Conservation (phyloP, 257 asterid genomes). For the Ilex asprella region DNA sequence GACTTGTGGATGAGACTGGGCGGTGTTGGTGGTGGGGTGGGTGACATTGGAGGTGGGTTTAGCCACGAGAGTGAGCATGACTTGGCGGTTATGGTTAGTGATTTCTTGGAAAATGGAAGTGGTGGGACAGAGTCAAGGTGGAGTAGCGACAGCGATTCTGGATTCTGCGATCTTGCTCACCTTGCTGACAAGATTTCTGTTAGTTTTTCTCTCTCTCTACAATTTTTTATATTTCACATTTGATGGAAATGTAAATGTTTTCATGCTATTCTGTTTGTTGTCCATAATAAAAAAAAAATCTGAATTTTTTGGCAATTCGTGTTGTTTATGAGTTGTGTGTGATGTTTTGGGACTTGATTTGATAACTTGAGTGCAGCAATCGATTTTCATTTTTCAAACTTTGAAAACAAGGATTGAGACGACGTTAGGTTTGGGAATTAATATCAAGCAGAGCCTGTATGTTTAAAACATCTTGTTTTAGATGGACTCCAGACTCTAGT, state of each 20-base stretch:
- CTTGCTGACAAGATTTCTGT: constrained; percentile 64
- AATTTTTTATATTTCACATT: neutral
- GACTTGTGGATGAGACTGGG: constrained; percentile 43
- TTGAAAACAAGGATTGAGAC: no score
- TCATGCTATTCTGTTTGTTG: no score
- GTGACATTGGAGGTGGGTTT: constrained; percentile 22
- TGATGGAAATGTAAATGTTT: neutral
- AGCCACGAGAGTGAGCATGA: constrained; percentile 72
- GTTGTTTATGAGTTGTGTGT: no score
- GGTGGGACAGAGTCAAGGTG: constrained; percentile 45
- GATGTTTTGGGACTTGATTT: no score
- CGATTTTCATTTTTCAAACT: no score
- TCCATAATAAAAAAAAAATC: no score
- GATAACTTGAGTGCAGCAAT: no score
- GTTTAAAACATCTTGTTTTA: no score
- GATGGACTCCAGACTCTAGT: no score
- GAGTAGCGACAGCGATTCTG: constrained; percentile 75
- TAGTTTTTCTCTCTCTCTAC: constrained; percentile 16
- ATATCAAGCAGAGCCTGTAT: no score
- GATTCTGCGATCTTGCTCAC: constrained; percentile 43
- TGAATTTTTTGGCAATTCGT: no score
- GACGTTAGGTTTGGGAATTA: no score
- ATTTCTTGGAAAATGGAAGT: constrained; percentile 67
- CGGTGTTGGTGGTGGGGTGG: constrained; percentile 23
- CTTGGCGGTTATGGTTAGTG: constrained; percentile 74